These are phyloP conservation scores for Trichomonas vaginalis DNA, from an alignment of 208 protist species.

Conservation along the genomic window DNA sequence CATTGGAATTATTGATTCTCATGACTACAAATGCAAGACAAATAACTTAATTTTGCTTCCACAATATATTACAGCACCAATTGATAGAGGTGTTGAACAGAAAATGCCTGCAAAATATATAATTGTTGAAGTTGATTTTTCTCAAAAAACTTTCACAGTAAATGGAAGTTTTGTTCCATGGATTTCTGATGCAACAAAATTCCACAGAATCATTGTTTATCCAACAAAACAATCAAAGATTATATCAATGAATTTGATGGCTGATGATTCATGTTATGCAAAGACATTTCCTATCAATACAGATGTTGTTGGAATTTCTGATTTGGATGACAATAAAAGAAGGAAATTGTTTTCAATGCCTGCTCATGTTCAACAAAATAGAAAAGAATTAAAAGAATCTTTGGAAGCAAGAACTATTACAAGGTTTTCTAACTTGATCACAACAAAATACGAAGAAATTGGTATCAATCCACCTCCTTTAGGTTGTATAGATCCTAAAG, in stretches of 20 bases:
- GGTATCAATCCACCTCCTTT: not conserved
- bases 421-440: not conserved
- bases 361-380: not conserved
- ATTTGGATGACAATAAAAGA: not conserved
- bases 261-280: too few species aligned
- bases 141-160: not conserved
- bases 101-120: not conserved
- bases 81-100: not conserved
- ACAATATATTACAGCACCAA: not conserved
- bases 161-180: not conserved
- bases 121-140: not conserved
- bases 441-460: not conserved
- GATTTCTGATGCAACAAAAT: not conserved
- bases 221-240: not conserved
- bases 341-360: not conserved
- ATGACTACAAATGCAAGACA: not conserved
- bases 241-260: too few species aligned
- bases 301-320: not conserved
- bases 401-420: not conserved
- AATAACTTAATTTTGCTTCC: not conserved
- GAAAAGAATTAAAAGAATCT: not conserved
- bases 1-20: not conserved
- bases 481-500: not conserved
- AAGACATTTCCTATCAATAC: not conserved
- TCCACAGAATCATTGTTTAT: not conserved